These are phyloP conservation scores for Russula virescens DNA, from an alignment of 768 basidiomycete genomes.

Conservation along the genomic window DNA sequence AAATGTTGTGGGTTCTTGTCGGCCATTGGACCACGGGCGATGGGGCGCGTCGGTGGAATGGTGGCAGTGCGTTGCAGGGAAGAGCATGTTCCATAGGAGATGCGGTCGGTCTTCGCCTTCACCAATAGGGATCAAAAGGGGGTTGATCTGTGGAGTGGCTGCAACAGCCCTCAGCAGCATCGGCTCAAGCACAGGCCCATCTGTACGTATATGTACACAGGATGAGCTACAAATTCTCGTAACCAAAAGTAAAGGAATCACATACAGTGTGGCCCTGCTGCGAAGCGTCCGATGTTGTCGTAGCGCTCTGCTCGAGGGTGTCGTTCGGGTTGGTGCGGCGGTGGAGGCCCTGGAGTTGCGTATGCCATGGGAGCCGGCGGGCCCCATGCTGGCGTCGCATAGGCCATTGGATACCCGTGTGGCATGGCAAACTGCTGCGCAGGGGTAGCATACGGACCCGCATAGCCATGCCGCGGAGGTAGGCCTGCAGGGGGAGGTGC, in stretches of 20 bases:
- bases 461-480: conserved; percentile 5
- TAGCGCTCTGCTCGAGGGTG: conserved; percentile 30
- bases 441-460: conserved; percentile 16
- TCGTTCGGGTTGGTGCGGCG: conserved; percentile 27
- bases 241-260: conserved; percentile 17
- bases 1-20: conserved; percentile 58
- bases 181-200: conserved; percentile 67
- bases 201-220: conserved; percentile 31
- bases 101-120: conserved; percentile 42
- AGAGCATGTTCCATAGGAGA: conserved; percentile 74
- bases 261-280: conserved; percentile 42
- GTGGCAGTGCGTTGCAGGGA: conserved; percentile 51
- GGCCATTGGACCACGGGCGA: conserved; percentile 62
- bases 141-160: conserved; percentile 50
- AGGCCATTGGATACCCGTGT: conserved; percentile 18
- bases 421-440: conserved; percentile 14
- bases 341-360: conserved; percentile 23
- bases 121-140: conserved; percentile 46
- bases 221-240: not conserved
- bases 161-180: conserved; percentile 47
- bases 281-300: conserved; percentile 34
- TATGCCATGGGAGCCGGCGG: conserved; percentile 7
- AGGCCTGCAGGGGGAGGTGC: conserved; percentile 4
- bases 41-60: conserved; percentile 54
- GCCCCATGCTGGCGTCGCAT: conserved; percentile 10